A percentile compares a stretch with the other conserved stretches of the same genome.
Conservation (phyloP, 345 rosid species). For the Aurinia saxatilis region DNA sequence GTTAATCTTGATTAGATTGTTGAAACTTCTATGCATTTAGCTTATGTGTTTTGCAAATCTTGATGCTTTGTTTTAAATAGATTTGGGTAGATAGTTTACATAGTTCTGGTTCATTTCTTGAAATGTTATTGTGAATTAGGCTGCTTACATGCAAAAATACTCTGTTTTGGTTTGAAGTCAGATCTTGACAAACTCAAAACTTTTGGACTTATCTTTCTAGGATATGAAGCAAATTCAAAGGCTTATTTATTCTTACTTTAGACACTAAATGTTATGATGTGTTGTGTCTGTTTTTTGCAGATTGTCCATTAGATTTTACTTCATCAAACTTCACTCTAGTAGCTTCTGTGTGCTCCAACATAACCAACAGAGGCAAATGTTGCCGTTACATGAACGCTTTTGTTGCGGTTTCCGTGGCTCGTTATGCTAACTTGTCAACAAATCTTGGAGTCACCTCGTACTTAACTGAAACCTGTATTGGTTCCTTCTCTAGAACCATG, state of each 20-base stretch:
- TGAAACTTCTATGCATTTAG: no score
- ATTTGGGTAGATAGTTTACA: not conserved
- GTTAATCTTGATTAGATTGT: not conserved
- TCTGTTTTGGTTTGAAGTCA: not conserved
- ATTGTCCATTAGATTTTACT: constrained; percentile 82
- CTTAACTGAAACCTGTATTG: constrained; percentile 46
- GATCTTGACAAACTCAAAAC: constrained; percentile 1
- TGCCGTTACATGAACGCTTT: constrained; percentile 94
- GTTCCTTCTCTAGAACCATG: constrained; percentile 61
- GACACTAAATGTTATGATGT: constrained; percentile 16
- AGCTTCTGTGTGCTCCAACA: constrained; percentile 68
- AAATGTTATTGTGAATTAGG: not conserved
- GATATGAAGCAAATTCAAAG: not conserved
- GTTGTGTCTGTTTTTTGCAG: constrained; percentile 39
- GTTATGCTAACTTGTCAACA: constrained; percentile 64
- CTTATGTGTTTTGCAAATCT: constrained; percentile 3
- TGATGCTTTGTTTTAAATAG: constrained; percentile 6
- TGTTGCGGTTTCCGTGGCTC: constrained; percentile 66
- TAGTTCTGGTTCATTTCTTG: not conserved
- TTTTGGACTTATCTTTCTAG: no score
- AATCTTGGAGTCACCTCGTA: constrained; percentile 60
- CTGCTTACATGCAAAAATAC: constrained; percentile 15
- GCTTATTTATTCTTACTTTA: not conserved
- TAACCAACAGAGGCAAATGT: constrained; percentile 69
- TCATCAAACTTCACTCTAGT: constrained; percentile 64